Conservation (phyloP, 2,329 filamentous ascomycete species). For the Penicillium sp. region DNA sequence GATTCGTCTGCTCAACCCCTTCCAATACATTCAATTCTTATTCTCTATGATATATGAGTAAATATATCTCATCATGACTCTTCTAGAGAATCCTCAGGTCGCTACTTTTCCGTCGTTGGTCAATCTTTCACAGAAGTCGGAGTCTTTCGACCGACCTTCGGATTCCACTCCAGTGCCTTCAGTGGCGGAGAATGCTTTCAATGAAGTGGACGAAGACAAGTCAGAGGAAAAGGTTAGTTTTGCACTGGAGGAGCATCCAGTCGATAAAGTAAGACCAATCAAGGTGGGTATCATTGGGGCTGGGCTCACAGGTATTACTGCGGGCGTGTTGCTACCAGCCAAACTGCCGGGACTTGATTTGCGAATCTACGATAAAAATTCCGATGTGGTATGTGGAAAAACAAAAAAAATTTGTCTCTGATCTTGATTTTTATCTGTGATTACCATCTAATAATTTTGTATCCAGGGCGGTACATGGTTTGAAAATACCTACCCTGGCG, state of each 20-base stretch:
- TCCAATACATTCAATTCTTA: background rate
- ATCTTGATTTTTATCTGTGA: conserved; percentile 39
- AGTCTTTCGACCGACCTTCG: conserved; percentile 12
- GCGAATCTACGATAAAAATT: conserved; percentile 68
- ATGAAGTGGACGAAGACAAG: background rate
- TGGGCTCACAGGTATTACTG: conserved; percentile 63
- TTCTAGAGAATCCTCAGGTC: conserved; percentile 12
- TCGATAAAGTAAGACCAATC: conserved; percentile 52
- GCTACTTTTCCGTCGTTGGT: conserved; percentile 2
- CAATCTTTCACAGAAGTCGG: conserved; percentile 4
- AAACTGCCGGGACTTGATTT: conserved; percentile 70
- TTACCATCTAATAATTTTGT: background rate
- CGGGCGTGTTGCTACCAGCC: conserved; percentile 65
- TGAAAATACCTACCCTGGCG: conserved; percentile 61
- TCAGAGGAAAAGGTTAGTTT: conserved; percentile 24
- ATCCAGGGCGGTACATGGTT: conserved; percentile 49
- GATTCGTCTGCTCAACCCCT: background rate
- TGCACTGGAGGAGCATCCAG: conserved; percentile 45
- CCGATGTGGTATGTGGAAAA: conserved; percentile 58
- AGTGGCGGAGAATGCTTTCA: conserved; percentile 10
- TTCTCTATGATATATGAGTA: background rate
- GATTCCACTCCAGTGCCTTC: background rate
- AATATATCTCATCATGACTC: conserved; percentile 10
- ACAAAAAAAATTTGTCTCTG: background rate
- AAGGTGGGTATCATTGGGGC: conserved; percentile 65